A percentile compares a stretch with the other conserved stretches of the same genome.
These are phyloP conservation scores for Fusarium sp. DNA, from an alignment of 2,329 filamentous ascomycete genomes.

Conservation along the genomic window DNA sequence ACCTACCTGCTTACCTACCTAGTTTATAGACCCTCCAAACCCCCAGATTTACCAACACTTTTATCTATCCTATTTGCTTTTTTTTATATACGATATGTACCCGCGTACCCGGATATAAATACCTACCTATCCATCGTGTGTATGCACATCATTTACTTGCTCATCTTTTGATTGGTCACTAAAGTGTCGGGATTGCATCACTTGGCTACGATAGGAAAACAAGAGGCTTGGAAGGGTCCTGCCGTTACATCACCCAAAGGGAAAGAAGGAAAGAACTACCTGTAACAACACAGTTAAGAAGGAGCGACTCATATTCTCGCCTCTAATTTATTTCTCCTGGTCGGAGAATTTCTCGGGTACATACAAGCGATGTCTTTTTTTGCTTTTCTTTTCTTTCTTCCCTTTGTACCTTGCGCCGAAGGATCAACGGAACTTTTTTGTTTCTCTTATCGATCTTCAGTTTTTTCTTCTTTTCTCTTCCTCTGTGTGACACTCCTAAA, in stretches of 20 bases:
- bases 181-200: slow-evolving; percentile 4
- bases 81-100: neutral
- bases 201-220: neutral
- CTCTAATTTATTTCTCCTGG: neutral
- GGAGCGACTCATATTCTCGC: neutral
- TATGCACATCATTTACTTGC: slow-evolving; percentile 7
- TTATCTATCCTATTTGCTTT: neutral
- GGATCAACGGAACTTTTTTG: neutral
- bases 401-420: neutral
- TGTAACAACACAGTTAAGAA: neutral
- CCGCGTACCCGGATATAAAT: neutral
- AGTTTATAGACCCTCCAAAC: neutral
- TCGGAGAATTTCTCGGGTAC: neutral
- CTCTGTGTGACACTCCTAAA: neutral
- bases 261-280: neutral
- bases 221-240: neutral
- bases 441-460: neutral
- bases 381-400: neutral
- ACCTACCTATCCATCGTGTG: neutral
- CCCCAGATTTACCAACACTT: neutral
- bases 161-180: neutral
- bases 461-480: neutral
- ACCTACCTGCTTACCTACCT: no score
- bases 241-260: neutral
- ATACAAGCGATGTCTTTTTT: neutral